Conservation (phyloP, 2,329 filamentous ascomycete genomes). For the Coniella vitis region DNA sequence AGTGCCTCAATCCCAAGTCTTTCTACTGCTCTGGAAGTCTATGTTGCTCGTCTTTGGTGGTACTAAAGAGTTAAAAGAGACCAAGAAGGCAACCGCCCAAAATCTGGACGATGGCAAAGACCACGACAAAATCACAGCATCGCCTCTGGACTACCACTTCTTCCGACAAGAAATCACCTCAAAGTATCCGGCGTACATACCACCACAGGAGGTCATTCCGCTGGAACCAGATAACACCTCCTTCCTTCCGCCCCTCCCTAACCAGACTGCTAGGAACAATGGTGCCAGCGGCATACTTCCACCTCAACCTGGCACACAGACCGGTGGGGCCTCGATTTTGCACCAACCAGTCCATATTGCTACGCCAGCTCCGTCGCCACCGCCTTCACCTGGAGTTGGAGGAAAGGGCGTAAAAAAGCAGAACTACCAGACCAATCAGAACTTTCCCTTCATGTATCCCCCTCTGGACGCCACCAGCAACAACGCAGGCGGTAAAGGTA, state of each 20-base stretch:
- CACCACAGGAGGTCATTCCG: conserved; percentile 74
- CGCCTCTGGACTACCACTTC: conserved; percentile 89
- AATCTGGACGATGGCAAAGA: conserved; percentile 51
- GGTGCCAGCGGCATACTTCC: conserved; percentile 57
- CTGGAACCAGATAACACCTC: conserved; percentile 88
- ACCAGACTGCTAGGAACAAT: conserved; percentile 59
- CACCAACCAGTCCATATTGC: conserved; percentile 97
- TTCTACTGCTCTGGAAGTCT: conserved; percentile 87
- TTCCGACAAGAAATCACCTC: conserved; percentile 96
- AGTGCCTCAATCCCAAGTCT: conserved; percentile 58
- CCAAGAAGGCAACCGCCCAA: conserved; percentile 67
- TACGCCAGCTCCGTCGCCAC: conserved; percentile 93
- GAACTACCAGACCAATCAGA: conserved; percentile 98
- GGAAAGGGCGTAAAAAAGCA: conserved; percentile 97
- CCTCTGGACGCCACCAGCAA: conserved; percentile 86
- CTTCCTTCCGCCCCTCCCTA: conserved; percentile 76
- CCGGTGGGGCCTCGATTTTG: conserved; percentile 69
- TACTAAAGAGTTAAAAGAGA: conserved; percentile 60
- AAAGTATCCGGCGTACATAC: conserved; percentile 95
- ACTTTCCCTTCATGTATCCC: conserved; percentile 96
- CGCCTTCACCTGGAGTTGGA: conserved; percentile 78
- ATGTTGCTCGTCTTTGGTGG: conserved; percentile 82
- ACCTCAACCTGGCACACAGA: conserved; percentile 45
- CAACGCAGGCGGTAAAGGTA: conserved; percentile 81
- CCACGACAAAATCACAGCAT: conserved; percentile 81